Conservation (phyloP, 257 asterid species). For the Fraxinus cuspidata region DNA sequence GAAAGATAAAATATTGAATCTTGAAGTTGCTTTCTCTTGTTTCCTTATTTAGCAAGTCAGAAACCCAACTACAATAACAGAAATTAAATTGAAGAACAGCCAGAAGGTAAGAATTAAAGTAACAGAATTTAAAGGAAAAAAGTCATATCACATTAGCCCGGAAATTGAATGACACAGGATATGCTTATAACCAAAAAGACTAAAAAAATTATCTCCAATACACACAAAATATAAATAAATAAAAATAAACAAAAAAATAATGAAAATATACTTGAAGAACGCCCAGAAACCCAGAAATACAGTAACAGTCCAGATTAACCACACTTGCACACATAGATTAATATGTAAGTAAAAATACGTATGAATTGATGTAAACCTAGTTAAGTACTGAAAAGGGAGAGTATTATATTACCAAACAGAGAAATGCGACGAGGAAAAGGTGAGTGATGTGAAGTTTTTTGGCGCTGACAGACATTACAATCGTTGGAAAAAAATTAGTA, state of each 20-base stretch:
- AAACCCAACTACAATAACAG: background rate
- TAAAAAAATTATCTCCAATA: background rate
- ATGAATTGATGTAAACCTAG: conserved; percentile 5
- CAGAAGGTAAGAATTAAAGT: background rate
- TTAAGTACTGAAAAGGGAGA: background rate
- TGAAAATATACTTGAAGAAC: background rate
- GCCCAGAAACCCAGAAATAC: conserved; percentile 2
- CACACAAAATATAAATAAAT: background rate
- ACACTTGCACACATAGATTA: background rate
- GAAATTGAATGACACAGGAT: background rate
- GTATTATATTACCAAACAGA: conserved; percentile 28
- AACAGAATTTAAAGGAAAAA: background rate
- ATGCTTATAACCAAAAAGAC: background rate
- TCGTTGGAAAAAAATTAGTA: background rate
- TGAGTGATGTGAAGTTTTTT: conserved; percentile 24
- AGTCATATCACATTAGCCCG: background rate
- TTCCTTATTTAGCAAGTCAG: background rate
- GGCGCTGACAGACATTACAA: conserved; percentile 26
- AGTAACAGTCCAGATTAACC: conserved; percentile 4
- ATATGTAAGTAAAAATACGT: conserved; percentile 1
- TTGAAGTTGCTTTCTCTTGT: background rate
- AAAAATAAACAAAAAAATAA: too few species aligned
- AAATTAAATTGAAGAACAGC: background rate
- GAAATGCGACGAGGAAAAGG: conserved; percentile 30
- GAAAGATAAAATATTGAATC: background rate